Evolutionary conservation across 1,139 yeast species (phyloP).

Genomic region (Dujonia santamariae): DNA sequence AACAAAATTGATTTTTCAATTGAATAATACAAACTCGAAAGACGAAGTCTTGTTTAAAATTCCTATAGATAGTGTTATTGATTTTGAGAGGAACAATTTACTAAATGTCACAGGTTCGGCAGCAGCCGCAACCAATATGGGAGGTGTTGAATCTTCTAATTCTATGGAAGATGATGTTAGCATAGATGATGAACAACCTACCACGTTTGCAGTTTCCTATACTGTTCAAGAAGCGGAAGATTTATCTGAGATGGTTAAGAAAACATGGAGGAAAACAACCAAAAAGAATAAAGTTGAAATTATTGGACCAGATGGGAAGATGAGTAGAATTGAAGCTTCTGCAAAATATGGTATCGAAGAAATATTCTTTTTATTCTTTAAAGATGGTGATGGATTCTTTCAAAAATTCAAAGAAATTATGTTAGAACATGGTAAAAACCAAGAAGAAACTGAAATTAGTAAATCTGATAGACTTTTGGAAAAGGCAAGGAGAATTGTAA

Average conservation of each 20-base stretch:
- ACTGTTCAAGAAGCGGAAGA: slow-evolving; percentile 13
- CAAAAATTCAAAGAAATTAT: slow-evolving; percentile 21
- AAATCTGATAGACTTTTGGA: slow-evolving; percentile 12
- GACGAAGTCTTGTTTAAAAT: slow-evolving; percentile 75
- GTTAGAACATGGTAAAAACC: slow-evolving; percentile 10
- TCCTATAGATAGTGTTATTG: slow-evolving; percentile 68
- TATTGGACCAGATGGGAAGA: slow-evolving; percentile 15
- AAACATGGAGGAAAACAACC: slow-evolving; percentile 9
- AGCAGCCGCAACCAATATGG: slow-evolving; percentile 1
- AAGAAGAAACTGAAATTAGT: not conserved
- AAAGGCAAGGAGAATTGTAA: slow-evolving; percentile 13
- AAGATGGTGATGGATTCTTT: slow-evolving; percentile 25
- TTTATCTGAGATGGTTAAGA: too few relatives aligned
- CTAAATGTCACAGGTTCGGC: slow-evolving; percentile 14
- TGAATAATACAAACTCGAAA: slow-evolving; percentile 61
- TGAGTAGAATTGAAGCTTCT: slow-evolving; percentile 19
- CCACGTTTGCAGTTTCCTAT: slow-evolving; percentile 23
- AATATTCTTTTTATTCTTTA: slow-evolving; percentile 66
- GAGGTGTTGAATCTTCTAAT: too few relatives aligned
- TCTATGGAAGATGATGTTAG: too few relatives aligned
- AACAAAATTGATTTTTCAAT: slow-evolving; percentile 68
- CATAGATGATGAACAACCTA: too few relatives aligned
- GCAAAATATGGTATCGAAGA: slow-evolving; percentile 52
- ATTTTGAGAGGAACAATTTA: slow-evolving; percentile 38
- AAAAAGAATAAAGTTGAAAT: not conserved